Conservation (phyloP, 2,329 filamentous ascomycete species). For the Ascochyta fabae region DNA sequence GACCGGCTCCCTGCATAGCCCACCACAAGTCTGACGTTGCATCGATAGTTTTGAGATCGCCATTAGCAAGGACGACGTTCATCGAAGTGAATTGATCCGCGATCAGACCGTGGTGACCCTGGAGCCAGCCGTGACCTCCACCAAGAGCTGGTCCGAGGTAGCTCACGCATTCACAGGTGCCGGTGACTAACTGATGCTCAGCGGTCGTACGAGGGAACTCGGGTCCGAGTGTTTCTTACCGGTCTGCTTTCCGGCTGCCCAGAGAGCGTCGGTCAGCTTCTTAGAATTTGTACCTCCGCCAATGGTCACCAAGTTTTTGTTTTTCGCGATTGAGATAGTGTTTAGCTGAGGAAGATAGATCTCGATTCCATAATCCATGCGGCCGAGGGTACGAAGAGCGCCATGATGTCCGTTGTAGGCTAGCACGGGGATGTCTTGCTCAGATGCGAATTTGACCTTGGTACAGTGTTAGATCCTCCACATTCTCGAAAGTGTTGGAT, state of each 20-base stretch:
- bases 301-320: constrained; percentile 57
- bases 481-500: background rate
- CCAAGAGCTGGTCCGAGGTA: constrained; percentile 60
- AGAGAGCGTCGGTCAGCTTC: constrained; percentile 56
- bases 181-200: constrained; percentile 29
- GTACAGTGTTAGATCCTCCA: background rate
- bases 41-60: constrained; percentile 51
- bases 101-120: constrained; percentile 61
- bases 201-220: background rate
- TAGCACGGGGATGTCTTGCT: constrained; percentile 58
- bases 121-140: constrained; percentile 63
- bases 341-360: constrained; percentile 58
- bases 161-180: constrained; percentile 59
- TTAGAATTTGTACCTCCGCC: constrained; percentile 58
- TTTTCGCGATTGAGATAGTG: constrained; percentile 51
- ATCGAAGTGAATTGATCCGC: constrained; percentile 62
- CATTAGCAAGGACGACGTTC: constrained; percentile 60
- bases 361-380: constrained; percentile 58
- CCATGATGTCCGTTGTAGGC: constrained; percentile 62
- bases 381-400: constrained; percentile 56
- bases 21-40: constrained; percentile 60
- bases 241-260: constrained; percentile 60
- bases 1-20: constrained; percentile 63
- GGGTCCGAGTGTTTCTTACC: constrained; percentile 33
- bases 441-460: constrained; percentile 59